phyloP scores from a whole-genome alignment of 2,329 filamentous ascomycete genomes.

The Aspergillus latus region DNA sequence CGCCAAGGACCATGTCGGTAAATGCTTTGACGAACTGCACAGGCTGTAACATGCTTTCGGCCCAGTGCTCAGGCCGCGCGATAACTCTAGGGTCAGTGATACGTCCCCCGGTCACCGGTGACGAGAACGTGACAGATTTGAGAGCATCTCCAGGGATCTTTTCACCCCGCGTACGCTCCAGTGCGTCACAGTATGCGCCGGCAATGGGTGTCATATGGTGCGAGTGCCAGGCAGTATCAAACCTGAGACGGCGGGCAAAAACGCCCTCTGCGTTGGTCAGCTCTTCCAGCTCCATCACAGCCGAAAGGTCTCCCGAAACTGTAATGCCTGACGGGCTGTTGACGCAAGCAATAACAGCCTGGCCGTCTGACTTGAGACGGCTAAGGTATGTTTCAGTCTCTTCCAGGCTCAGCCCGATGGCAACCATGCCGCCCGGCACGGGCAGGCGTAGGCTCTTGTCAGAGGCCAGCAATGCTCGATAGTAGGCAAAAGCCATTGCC shows the following conservation, averaged over 20 bases:
- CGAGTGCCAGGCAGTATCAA: conserved; percentile 4
- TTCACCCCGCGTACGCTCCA: not conserved
- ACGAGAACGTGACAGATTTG: not conserved
- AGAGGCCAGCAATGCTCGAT: not conserved
- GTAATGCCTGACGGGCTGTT: conserved; percentile 4
- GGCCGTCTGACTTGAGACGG: no score
- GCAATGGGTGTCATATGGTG: not conserved
- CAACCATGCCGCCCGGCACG: not conserved
- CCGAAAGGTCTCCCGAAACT: not conserved
- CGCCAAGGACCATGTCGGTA: not conserved
- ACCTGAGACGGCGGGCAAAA: not conserved
- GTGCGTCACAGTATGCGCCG: not conserved
- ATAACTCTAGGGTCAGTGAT: not conserved
- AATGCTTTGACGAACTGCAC: not conserved
- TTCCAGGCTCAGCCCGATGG: not conserved
- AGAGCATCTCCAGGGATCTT: not conserved
- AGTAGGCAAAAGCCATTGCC: conserved; percentile 19
- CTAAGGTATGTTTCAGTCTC: not conserved
- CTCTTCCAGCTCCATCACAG: not conserved
- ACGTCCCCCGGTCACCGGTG: not conserved
- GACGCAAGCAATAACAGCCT: not conserved
- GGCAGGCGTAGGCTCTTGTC: not conserved
- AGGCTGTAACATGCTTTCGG: not conserved
- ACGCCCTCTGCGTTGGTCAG: not conserved
- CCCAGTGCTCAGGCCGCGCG: not conserved